A percentile compares a stretch with the other conserved stretches of the same genome.
Conservation (phyloP, 345 rosid species). For the Hypericum perforatum region DNA sequence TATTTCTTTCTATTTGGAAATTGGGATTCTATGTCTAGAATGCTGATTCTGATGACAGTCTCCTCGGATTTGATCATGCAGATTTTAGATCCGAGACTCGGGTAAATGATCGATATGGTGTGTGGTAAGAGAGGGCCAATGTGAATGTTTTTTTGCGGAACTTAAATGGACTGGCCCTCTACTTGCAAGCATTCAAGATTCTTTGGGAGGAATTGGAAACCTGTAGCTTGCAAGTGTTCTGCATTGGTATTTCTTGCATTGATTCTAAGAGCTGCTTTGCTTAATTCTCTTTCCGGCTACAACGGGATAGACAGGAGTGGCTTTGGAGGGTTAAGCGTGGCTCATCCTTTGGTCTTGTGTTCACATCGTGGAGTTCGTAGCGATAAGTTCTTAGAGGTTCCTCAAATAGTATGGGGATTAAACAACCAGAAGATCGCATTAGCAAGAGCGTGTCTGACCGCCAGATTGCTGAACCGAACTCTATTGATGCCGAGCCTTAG, state of each 20-base stretch:
- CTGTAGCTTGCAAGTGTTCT: constrained; percentile 49
- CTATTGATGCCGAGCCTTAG: constrained; percentile 92
- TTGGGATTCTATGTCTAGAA: too few relatives aligned
- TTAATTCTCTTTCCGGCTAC: constrained; percentile 30
- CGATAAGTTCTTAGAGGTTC: constrained; percentile 74
- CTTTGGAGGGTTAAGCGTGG: constrained; percentile 11
- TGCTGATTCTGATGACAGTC: too few relatives aligned
- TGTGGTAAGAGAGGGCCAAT: background rate
- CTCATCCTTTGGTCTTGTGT: constrained; percentile 13
- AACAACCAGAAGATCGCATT: constrained; percentile 97
- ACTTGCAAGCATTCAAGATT: constrained; percentile 2
- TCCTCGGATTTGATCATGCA: too few relatives aligned
- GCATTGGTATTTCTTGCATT: constrained; percentile 39
- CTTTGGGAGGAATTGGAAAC: constrained; percentile 19
- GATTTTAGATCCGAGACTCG: too few relatives aligned
- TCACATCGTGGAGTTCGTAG: constrained; percentile 32
- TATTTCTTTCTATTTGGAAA: too few relatives aligned
- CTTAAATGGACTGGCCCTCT: background rate
- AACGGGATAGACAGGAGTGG: constrained; percentile 13
- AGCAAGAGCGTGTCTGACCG: constrained; percentile 89
- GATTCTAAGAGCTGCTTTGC: constrained; percentile 37
- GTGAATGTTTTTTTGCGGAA: background rate
- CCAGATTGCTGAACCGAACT: constrained; percentile 74
- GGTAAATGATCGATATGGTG: too few relatives aligned
- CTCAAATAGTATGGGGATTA: constrained; percentile 95